These are phyloP conservation scores for Penicillium steckii DNA, from an alignment of 495 filamentous ascomycete species.

Conservation along the genomic window DNA sequence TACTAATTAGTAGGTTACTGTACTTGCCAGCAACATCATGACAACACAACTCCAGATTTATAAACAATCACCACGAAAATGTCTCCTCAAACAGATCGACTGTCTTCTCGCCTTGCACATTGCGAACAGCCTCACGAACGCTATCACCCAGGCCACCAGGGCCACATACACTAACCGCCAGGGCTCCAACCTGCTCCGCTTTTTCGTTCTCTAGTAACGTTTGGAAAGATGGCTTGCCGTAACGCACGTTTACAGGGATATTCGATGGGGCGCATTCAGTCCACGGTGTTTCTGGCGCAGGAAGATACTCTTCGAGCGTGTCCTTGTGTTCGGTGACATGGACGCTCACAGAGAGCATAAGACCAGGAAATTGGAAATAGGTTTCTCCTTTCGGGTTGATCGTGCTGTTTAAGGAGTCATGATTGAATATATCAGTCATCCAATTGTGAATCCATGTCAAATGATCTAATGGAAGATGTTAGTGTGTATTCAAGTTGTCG, in stretches of 20 bases:
- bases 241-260: conserved; percentile 29
- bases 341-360: conserved; percentile 37
- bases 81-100: conserved; percentile 45
- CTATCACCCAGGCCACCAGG: conserved; percentile 45
- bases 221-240: conserved; percentile 35
- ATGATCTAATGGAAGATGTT: conserved; percentile 26
- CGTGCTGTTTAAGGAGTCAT: conserved; percentile 27
- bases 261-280: conserved; percentile 24
- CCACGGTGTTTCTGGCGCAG: conserved; percentile 31
- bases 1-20: background rate
- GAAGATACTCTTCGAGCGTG: conserved; percentile 27
- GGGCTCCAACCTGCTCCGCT: conserved; percentile 38
- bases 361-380: conserved; percentile 30
- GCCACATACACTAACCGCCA: conserved; percentile 48
- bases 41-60: background rate
- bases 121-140: conserved; percentile 38
- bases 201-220: conserved; percentile 36
- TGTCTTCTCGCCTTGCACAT: conserved; percentile 32
- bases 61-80: conserved; percentile 40
- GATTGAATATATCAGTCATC: conserved; percentile 39
- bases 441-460: conserved; percentile 46
- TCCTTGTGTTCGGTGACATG: conserved; percentile 31
- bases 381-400: conserved; percentile 24
- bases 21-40: conserved; percentile 1
- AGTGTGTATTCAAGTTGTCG: background rate